Evolutionary conservation across 2,329 filamentous ascomycete species (phyloP), one percentile per base, ranked within the genome.

Genomic region (Sporothrix euskadiensis): DNA sequence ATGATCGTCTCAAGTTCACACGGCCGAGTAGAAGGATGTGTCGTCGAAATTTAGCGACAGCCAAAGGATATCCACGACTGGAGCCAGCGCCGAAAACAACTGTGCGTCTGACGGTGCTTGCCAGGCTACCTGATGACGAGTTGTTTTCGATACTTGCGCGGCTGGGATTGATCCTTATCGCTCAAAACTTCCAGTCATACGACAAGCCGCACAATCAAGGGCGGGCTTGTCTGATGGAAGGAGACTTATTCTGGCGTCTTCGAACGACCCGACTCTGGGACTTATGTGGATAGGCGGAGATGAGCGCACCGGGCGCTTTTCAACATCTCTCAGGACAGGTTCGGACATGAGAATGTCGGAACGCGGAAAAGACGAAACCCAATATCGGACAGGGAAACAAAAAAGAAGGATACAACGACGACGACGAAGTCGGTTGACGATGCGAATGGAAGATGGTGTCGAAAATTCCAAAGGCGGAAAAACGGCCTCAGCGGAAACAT

Each of bases 401-500:
- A 78, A 59, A 44, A 22, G 66, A 41, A 44, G 32, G 66, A 41
- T 16, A 69, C 52, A 52, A 80, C 76, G 78, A 78, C 78, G 79
- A 76, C 70, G 44, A 49, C 44, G 74, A 71, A n/a, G 65, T 57
- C 68, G 74, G 73, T 54, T 73, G 75, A 76, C 71, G 72, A 74
- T 71, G 76, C 73, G 76, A 76, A 76, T 44, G 57, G 22, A 74
- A 59, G 56, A 72, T 85, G 66, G 47, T 85, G 89, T 88, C 90
- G 89, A 91, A 88, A 90, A 91, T 87, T 89, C 90, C 89, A 87
- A 88, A 86, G 89, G 86, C 84, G 81, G 83, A 82, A 85, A 82
- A 85, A 83, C 81, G 85, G 89, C 90, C 91, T 91, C 87, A 92
- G 89, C 87, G 90, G 94, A 92, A 94, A 99, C 96, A 97, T 99